Evolutionary conservation across 2,329 filamentous ascomycete genomes (phyloP).

Genomic region (Colletotrichum sp.): DNA sequence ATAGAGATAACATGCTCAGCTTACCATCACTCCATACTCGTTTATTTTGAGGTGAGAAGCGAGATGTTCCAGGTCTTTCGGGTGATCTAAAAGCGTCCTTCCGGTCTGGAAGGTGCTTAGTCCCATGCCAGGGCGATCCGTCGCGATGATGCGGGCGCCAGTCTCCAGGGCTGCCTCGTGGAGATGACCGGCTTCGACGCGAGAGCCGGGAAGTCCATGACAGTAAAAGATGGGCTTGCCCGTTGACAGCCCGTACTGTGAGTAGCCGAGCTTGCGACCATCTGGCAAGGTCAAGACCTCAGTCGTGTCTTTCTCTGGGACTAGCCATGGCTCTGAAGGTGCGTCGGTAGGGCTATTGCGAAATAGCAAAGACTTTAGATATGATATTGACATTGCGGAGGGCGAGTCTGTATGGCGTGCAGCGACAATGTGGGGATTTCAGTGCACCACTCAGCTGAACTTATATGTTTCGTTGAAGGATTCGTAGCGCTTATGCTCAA

Average conservation of each 20-base stretch:
- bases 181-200: slow-evolving; percentile 37
- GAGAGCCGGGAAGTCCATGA: slow-evolving; percentile 47
- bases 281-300: slow-evolving; percentile 40
- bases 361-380: not conserved
- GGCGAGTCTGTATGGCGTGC: not conserved
- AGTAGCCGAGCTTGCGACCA: slow-evolving; percentile 44
- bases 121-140: slow-evolving; percentile 49
- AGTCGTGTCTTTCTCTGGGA: slow-evolving; percentile 9
- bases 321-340: not conserved
- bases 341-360: not conserved
- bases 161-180: slow-evolving; percentile 28
- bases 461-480: not conserved
- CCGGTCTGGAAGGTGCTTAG: slow-evolving; percentile 39
- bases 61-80: slow-evolving; percentile 13
- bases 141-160: slow-evolving; percentile 37
- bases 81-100: slow-evolving; percentile 33
- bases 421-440: too few species aligned
- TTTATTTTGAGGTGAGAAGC: slow-evolving; percentile 8
- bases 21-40: slow-evolving; percentile 12
- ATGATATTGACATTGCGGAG: not conserved
- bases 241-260: slow-evolving; percentile 38
- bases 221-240: slow-evolving; percentile 42
- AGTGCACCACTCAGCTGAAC: too few species aligned
- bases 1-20: not conserved
- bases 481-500: not conserved